A percentile compares a stretch with the other conserved stretches of the same genome.
phyloP scores from a whole-genome alignment of 2,329 filamentous ascomycete genomes.

The Claviceps monticola region DNA sequence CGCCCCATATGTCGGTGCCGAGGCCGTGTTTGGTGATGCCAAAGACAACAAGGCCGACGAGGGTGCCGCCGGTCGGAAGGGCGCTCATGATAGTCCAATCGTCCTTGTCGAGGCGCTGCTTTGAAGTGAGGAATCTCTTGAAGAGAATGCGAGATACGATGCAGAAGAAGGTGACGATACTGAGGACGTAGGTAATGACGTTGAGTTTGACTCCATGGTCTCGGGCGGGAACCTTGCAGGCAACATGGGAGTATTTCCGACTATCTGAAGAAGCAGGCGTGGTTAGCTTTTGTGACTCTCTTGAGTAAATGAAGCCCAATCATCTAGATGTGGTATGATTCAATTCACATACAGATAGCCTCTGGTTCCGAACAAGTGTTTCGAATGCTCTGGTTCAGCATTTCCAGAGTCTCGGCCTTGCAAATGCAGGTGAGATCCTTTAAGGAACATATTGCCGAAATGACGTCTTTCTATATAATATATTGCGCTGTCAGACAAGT shows the following conservation, averaged over 20 bases:
- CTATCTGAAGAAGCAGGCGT: background rate
- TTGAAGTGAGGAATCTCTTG: slow-evolving; percentile 15
- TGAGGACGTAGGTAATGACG: slow-evolving; percentile 5
- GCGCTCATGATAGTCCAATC: slow-evolving; percentile 16
- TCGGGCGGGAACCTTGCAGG: background rate
- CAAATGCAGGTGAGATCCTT: background rate
- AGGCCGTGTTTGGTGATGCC: slow-evolving; percentile 14
- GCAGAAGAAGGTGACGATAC: slow-evolving; percentile 5
- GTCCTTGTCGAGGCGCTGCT: slow-evolving; percentile 18
- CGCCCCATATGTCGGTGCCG: slow-evolving; percentile 7
- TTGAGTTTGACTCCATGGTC: background rate
- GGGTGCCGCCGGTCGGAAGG: slow-evolving; percentile 9
- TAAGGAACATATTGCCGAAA: background rate
- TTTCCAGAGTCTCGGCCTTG: background rate
- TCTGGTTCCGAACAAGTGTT: background rate
- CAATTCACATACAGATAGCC: background rate
- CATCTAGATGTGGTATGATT: too few species aligned
- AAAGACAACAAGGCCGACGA: slow-evolving; percentile 10
- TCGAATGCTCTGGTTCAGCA: background rate
- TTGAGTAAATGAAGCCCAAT: too few species aligned
- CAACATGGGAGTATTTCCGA: background rate
- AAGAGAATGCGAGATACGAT: slow-evolving; percentile 8
- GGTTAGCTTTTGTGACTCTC: background rate
- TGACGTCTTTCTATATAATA: background rate
- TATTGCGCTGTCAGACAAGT: background rate